A percentile compares a stretch with the other conserved stretches of the same genome.
These are phyloP conservation scores for Cucurbita pepo DNA, from an alignment of 306 rosid genomes.

Conservation along the genomic window DNA sequence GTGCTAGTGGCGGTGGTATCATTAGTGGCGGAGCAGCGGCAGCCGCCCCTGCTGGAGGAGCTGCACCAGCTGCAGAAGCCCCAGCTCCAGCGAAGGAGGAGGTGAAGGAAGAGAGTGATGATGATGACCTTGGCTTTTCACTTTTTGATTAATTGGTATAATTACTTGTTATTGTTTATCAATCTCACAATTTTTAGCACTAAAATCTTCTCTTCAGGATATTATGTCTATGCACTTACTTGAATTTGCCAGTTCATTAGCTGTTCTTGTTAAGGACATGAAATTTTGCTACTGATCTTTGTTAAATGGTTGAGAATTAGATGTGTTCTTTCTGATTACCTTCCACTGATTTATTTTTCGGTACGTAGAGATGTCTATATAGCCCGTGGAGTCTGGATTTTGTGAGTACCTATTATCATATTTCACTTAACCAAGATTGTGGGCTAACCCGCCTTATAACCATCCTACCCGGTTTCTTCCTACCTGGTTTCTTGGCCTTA, in stretches of 20 bases:
- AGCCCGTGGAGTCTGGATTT: no score
- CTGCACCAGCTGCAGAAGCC: conserved; percentile 32
- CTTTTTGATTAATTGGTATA: conserved; percentile 56
- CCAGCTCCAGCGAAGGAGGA: conserved; percentile 44
- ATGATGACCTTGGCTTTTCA: conserved; percentile 53
- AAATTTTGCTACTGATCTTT: conserved; percentile 5
- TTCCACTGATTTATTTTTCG: no score
- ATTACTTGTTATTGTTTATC: background rate
- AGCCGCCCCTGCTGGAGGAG: conserved; percentile 40
- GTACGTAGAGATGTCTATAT: no score
- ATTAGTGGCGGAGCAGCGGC: conserved; percentile 39
- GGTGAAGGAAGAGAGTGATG: conserved; percentile 67
- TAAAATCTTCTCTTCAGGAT: background rate
- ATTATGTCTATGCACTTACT: background rate
- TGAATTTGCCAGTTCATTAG: conserved; percentile 2
- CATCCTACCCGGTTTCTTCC: no score
- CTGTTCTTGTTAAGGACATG: background rate
- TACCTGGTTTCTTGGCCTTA: no score
- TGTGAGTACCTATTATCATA: no score
- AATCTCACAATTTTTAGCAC: background rate
- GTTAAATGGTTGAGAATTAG: conserved; percentile 4
- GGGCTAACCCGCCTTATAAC: no score
- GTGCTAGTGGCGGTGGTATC: conserved; percentile 24
- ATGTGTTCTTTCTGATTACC: background rate
- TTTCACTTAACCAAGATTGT: no score